A percentile compares a stretch with the other conserved stretches of the same genome.
Conservation (phyloP, 345 rosid genomes). For the Orychophragmus violaceus region DNA sequence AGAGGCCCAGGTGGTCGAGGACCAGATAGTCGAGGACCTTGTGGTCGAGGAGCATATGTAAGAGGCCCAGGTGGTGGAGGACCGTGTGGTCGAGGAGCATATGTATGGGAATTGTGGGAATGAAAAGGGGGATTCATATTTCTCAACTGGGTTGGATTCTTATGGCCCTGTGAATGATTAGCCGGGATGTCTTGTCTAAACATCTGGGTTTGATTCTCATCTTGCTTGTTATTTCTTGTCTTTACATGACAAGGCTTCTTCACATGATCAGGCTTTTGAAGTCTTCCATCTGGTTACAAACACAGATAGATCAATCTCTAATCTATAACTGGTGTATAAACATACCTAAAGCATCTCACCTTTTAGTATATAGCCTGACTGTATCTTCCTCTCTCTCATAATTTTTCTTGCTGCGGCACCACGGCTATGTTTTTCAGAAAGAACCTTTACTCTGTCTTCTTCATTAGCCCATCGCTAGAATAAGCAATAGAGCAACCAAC, state of each 20-base stretch:
- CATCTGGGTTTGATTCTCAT: slow-evolving; percentile 9
- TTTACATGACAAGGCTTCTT: slow-evolving; percentile 28
- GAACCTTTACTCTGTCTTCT: slow-evolving; percentile 42
- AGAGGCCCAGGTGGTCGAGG: too few relatives aligned
- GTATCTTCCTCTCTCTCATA: slow-evolving; percentile 32
- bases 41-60: neutral
- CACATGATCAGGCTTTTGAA: slow-evolving; percentile 29
- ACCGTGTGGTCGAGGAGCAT: neutral
- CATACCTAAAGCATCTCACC: slow-evolving; percentile 22
- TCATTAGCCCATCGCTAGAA: slow-evolving; percentile 48
- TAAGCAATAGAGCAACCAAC: neutral
- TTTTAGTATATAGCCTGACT: slow-evolving; percentile 27
- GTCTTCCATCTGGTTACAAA: slow-evolving; percentile 37
- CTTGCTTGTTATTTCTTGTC: slow-evolving; percentile 24
- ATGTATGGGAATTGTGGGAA: slow-evolving; percentile 17
- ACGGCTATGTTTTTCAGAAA: slow-evolving; percentile 57
- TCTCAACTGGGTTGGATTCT: slow-evolving; percentile 15
- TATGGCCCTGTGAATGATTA: slow-evolving; percentile 24
- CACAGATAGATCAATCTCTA: neutral
- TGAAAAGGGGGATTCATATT: slow-evolving; percentile 19
- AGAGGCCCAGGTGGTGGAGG: neutral
- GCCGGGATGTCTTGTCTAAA: slow-evolving; percentile 11
- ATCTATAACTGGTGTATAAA: slow-evolving; percentile 1
- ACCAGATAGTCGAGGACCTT: neutral
- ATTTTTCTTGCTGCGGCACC: slow-evolving; percentile 53